Evolutionary conservation across 2,329 filamentous ascomycete species (phyloP).

Genomic region (Aspergillus sp.): DNA sequence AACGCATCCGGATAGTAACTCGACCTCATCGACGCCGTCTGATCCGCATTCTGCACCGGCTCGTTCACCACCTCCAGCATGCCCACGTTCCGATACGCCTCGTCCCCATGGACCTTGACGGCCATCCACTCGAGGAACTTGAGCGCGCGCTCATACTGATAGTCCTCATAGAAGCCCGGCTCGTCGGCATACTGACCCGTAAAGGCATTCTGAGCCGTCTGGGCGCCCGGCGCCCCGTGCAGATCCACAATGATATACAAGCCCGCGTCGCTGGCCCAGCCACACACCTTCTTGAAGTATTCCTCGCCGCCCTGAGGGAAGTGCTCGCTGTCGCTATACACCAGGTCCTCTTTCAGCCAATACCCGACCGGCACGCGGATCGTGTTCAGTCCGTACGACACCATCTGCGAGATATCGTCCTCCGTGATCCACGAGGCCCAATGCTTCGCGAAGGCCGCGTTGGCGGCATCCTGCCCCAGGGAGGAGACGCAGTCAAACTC

Average conservation of each 20-base stretch:
- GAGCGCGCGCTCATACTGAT: constrained; percentile 57
- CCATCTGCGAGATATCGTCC: constrained; percentile 51
- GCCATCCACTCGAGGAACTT: constrained; percentile 59
- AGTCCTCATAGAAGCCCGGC: constrained; percentile 57
- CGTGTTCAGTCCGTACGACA: constrained; percentile 53
- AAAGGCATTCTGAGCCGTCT: constrained; percentile 47
- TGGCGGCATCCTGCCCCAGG: constrained; percentile 48
- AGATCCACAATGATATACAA: constrained; percentile 57
- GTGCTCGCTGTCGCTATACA: constrained; percentile 49
- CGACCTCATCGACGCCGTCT: constrained; percentile 37
- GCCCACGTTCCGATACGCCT: constrained; percentile 55
- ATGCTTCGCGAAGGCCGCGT: constrained; percentile 51
- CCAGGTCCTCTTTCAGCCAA: constrained; percentile 54
- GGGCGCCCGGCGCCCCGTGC: constrained; percentile 54
- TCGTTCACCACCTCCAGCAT: constrained; percentile 62
- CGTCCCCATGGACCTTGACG: constrained; percentile 50
- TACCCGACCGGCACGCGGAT: constrained; percentile 57
- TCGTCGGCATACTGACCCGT: constrained; percentile 45
- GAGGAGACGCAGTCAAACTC: constrained; percentile 57
- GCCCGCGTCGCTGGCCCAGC: constrained; percentile 49
- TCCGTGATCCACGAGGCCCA: constrained; percentile 53
- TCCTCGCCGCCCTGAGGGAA: constrained; percentile 52
- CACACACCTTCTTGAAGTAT: constrained; percentile 49
- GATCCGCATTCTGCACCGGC: constrained; percentile 45
- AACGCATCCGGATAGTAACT: constrained; percentile 52